Percentiles rank a stretch among this genome's conserved stretches.
Conservation (phyloP, 495 filamentous ascomycete species). For the Aspergillus haitiensis region DNA sequence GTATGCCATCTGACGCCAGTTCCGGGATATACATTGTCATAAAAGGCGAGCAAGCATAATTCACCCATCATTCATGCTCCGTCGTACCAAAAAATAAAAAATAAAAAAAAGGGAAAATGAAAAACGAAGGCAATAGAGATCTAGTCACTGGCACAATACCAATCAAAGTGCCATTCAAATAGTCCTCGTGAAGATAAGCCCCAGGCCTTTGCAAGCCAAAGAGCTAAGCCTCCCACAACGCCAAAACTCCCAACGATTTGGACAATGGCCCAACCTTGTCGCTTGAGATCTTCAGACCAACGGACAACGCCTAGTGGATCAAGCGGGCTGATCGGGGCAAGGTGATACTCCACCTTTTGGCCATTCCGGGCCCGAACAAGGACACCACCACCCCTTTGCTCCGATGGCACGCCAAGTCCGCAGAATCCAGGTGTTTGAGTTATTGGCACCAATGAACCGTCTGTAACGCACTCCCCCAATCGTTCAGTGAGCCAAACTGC, state of each 20-base stretch:
- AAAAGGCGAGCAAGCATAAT: constrained; percentile 2
- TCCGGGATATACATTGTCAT: neutral
- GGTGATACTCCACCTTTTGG: constrained; percentile 29
- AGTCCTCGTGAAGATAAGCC: constrained; percentile 40
- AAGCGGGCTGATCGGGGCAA: constrained; percentile 47
- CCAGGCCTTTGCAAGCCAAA: constrained; percentile 59
- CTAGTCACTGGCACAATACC: constrained; percentile 23
- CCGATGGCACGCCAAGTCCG: constrained; percentile 24
- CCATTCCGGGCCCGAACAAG: constrained; percentile 29
- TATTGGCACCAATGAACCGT: constrained; percentile 64
- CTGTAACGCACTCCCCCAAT: constrained; percentile 70
- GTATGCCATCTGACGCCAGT: constrained; percentile 13
- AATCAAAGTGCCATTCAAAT: constrained; percentile 41
- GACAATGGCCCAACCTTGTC: constrained; percentile 66
- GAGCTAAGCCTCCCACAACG: constrained; percentile 68
- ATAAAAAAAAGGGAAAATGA: neutral
- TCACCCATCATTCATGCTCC: neutral
- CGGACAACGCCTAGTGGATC: constrained; percentile 78
- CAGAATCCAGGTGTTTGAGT: constrained; percentile 40
- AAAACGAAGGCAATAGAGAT: neutral
- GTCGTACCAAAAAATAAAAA: neutral
- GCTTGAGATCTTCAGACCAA: constrained; percentile 65
- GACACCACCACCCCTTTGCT: constrained; percentile 26
- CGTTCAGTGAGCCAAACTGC: constrained; percentile 77
- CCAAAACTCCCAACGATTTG: constrained; percentile 77